Evolutionary conservation across 345 rosid species (phyloP).

Genomic region (Bruguiera gymnorhiza): DNA sequence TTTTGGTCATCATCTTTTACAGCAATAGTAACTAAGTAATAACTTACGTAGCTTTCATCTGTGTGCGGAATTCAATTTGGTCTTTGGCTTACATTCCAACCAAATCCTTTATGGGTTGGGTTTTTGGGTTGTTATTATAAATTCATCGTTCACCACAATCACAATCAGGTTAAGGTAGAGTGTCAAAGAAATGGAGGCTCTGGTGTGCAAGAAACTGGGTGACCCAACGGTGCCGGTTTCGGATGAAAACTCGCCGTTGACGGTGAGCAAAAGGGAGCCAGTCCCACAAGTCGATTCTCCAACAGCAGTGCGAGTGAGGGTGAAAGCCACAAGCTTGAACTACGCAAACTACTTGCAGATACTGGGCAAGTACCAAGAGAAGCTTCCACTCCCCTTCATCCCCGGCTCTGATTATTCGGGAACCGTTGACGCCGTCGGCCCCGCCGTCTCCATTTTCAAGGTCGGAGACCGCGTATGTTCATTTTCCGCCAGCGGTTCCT

Average conservation of each 20-base stretch:
- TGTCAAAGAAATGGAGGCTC: constrained; percentile 58
- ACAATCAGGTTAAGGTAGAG: neutral
- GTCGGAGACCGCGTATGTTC: constrained; percentile 85
- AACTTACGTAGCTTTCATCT: too few relatives aligned
- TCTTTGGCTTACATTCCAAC: too few relatives aligned
- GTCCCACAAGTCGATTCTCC: constrained; percentile 58
- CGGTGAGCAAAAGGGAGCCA: constrained; percentile 39
- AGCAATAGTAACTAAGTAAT: too few relatives aligned
- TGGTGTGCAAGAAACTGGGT: constrained; percentile 68
- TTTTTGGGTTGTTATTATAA: too few relatives aligned
- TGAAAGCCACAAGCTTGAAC: constrained; percentile 93
- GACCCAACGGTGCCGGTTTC: constrained; percentile 48
- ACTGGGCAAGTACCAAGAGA: constrained; percentile 84
- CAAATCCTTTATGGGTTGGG: too few relatives aligned
- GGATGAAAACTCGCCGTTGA: constrained; percentile 42
- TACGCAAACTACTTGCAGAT: constrained; percentile 91
- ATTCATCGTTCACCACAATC: too few relatives aligned
- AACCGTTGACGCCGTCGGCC: constrained; percentile 56
- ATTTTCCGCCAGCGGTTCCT: constrained; percentile 59
- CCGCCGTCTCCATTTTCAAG: constrained; percentile 55
- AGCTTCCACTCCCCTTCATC: constrained; percentile 72
- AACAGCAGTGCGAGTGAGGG: constrained; percentile 66
- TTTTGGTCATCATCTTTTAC: too few relatives aligned
- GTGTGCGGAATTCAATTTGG: too few relatives aligned
- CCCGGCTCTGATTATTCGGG: constrained; percentile 97